Evolutionary conservation across 2,329 filamentous ascomycete species (phyloP).

Genomic region (Waltergamsia citrina): DNA sequence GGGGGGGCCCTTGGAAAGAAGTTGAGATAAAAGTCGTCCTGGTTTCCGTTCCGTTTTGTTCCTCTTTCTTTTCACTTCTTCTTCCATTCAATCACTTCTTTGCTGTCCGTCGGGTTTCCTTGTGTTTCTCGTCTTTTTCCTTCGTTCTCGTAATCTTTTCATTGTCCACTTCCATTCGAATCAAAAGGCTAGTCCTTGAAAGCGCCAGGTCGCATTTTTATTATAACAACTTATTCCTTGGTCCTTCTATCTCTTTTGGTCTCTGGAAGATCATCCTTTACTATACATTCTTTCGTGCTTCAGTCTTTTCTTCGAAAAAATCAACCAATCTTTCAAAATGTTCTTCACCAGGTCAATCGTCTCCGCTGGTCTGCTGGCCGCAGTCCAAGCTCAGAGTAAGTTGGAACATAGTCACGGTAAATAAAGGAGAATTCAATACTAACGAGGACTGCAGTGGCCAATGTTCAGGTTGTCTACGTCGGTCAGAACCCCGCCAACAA

Average conservation of each 20-base stretch:
- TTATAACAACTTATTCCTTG: constrained; percentile 5
- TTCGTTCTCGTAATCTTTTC: constrained; percentile 13
- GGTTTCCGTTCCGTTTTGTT: neutral
- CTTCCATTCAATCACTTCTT: neutral
- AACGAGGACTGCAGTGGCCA: constrained; percentile 17
- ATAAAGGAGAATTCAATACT: too few species aligned
- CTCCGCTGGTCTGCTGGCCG: constrained; percentile 35
- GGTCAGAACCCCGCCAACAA: constrained; percentile 40
- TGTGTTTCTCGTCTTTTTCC: constrained; percentile 8
- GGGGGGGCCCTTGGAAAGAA: too few species aligned
- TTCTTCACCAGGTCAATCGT: constrained; percentile 37
- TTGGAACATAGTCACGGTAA: neutral
- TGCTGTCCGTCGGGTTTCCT: too few species aligned
- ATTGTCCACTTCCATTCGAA: constrained; percentile 10
- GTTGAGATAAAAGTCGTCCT: neutral
- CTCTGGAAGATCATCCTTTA: constrained; percentile 15
- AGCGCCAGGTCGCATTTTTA: constrained; percentile 31
- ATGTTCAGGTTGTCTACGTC: constrained; percentile 58
- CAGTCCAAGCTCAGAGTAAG: constrained; percentile 31
- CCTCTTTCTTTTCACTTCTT: neutral
- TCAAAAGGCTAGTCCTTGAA: constrained; percentile 36
- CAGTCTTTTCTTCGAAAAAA: constrained; percentile 6
- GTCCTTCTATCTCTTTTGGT: constrained; percentile 1
- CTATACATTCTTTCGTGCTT: constrained; percentile 5
- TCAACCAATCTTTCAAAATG: constrained; percentile 32